Percentiles rank a stretch among this genome's conserved stretches.
Conservation (phyloP, 768 basidiomycete species). For the Panus rudis region DNA sequence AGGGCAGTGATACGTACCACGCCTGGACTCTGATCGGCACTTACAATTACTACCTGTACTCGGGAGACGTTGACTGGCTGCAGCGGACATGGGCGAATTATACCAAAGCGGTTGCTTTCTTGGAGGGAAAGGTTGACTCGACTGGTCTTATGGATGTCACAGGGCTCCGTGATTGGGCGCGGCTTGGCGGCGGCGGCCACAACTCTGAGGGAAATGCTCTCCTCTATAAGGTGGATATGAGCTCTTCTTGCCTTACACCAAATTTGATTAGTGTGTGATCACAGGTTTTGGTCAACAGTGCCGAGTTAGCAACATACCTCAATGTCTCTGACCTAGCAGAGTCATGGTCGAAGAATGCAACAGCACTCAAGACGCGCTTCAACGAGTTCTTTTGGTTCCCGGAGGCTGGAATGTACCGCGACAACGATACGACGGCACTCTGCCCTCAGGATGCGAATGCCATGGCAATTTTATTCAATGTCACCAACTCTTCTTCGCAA, state of each 20-base stretch:
- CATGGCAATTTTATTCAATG: conserved; percentile 45
- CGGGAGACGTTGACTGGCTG: conserved; percentile 48
- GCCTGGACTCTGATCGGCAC: conserved; percentile 55
- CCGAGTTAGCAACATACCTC: conserved; percentile 36
- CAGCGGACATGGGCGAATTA: conserved; percentile 45
- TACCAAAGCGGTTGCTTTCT: conserved; percentile 47
- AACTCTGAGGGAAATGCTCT: conserved; percentile 53
- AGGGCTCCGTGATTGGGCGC: conserved; percentile 51
- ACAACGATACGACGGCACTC: conserved; percentile 46
- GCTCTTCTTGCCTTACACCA: neutral
- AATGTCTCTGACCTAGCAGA: conserved; percentile 28
- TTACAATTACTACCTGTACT: conserved; percentile 50
- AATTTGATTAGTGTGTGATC: no score
- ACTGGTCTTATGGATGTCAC: conserved; percentile 50
- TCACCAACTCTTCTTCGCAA: conserved; percentile 35
- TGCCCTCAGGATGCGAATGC: conserved; percentile 54
- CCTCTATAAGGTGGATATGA: conserved; percentile 35
- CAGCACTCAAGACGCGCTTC: conserved; percentile 39
- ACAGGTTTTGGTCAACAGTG: conserved; percentile 42
- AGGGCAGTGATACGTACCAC: conserved; percentile 47
- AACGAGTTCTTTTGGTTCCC: conserved; percentile 49
- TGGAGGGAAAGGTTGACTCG: conserved; percentile 43
- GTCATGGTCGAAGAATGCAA: conserved; percentile 39
- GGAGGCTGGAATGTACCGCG: conserved; percentile 41
- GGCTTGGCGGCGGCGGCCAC: conserved; percentile 47